phyloP scores from a whole-genome alignment of 805 yeast species.

The Starmerella powellii region DNA sequence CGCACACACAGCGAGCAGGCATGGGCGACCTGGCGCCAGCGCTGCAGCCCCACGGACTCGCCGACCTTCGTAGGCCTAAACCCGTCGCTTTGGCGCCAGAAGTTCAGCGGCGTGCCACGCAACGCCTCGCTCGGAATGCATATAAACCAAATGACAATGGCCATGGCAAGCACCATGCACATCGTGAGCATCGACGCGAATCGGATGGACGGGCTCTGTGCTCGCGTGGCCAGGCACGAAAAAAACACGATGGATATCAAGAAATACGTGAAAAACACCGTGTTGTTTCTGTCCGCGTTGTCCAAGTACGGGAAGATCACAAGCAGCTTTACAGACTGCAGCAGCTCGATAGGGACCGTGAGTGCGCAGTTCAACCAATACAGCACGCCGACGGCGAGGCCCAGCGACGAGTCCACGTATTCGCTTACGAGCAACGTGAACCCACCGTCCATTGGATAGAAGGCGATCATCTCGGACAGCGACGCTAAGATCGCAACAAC shows the following conservation, averaged over 20 bases:
- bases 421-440: slow-evolving; percentile 48
- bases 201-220: slow-evolving; percentile 7
- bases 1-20: slow-evolving; percentile 7
- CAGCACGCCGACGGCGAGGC: slow-evolving; percentile 42
- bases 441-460: slow-evolving; percentile 47
- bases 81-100: slow-evolving; percentile 3
- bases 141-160: slow-evolving; percentile 4
- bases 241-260: slow-evolving; percentile 4
- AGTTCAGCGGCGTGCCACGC: background rate
- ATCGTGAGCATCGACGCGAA: slow-evolving; percentile 5
- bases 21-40: slow-evolving; percentile 10
- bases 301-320: slow-evolving; percentile 46
- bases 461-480: slow-evolving; percentile 42
- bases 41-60: background rate
- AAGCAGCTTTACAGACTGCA: slow-evolving; percentile 61
- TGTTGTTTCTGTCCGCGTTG: slow-evolving; percentile 26
- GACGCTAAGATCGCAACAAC: slow-evolving; percentile 5
- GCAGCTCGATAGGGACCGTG: slow-evolving; percentile 57
- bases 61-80: background rate
- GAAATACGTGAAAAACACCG: slow-evolving; percentile 18
- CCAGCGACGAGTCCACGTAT: slow-evolving; percentile 47
- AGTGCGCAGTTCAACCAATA: slow-evolving; percentile 37
- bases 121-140: slow-evolving; percentile 2
- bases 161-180: background rate
- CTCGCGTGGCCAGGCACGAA: slow-evolving; percentile 5